phyloP scores from a whole-genome alignment of 169 alveolate genomes.

The Ichthyophthirius multifiliis region DNA sequence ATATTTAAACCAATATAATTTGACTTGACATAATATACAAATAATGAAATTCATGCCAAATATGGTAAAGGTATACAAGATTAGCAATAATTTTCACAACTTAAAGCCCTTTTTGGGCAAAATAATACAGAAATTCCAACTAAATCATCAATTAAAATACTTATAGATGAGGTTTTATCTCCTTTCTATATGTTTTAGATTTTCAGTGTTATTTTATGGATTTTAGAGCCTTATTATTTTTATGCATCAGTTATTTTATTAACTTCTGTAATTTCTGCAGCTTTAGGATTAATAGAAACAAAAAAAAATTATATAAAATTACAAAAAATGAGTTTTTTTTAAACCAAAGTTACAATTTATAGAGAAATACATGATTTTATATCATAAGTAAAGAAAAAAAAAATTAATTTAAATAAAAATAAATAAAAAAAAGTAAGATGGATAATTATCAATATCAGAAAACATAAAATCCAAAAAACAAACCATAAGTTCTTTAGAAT shows the following conservation, averaged over 20 bases:
- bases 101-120: constrained; percentile 45
- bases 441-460: not conserved
- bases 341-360: constrained; percentile 59
- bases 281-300: constrained; percentile 69
- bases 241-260: constrained; percentile 84
- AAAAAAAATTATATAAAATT: constrained; percentile 60
- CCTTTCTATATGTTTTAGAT: constrained; percentile 87
- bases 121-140: constrained; percentile 64
- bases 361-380: constrained; percentile 31
- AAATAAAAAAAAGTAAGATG: constrained; percentile 15
- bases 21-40: not conserved
- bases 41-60: not conserved
- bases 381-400: not conserved
- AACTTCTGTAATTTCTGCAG: constrained; percentile 72
- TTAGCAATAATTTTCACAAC: not conserved
- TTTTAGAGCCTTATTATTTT: constrained; percentile 73
- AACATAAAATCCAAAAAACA: not conserved
- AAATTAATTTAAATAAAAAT: not conserved
- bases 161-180: constrained; percentile 63
- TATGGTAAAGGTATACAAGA: not conserved
- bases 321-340: constrained; percentile 67
- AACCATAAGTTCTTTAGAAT: constrained; percentile 45
- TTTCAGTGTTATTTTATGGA: constrained; percentile 85
- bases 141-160: constrained; percentile 44
- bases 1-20: not conserved